Percentiles rank a stretch among this genome's conserved stretches.
These are phyloP conservation scores for Microcos paniculata DNA, from an alignment of 345 rosid genomes.

Conservation along the genomic window DNA sequence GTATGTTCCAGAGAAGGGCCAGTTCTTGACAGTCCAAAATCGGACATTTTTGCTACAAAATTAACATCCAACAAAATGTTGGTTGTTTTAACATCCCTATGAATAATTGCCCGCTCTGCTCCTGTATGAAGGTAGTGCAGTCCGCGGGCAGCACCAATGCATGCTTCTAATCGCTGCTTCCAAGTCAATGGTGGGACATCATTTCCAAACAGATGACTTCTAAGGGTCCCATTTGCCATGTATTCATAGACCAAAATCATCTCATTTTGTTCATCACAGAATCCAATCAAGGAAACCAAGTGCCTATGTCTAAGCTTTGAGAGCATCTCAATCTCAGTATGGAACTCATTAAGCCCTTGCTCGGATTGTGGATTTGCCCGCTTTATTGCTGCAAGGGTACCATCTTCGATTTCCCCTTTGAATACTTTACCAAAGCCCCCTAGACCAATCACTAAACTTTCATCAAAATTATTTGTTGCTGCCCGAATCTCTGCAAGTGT, in stretches of 20 bases:
- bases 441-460: constrained; percentile 69
- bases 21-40: constrained; percentile 77
- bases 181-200: constrained; percentile 69
- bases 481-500: constrained; percentile 68
- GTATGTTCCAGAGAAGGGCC: constrained; percentile 92
- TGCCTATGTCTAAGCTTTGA: constrained; percentile 89
- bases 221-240: constrained; percentile 83
- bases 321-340: constrained; percentile 89
- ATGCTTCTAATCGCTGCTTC: constrained; percentile 80
- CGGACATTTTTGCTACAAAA: constrained; percentile 87
- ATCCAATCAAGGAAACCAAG: constrained; percentile 84
- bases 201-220: constrained; percentile 82
- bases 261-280: constrained; percentile 83
- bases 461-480: constrained; percentile 81
- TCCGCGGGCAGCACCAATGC: constrained; percentile 84
- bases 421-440: constrained; percentile 94
- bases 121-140: constrained; percentile 96
- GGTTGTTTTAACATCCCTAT: constrained; percentile 88
- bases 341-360: constrained; percentile 85
- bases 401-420: constrained; percentile 78
- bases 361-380: constrained; percentile 86
- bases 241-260: constrained; percentile 95
- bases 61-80: constrained; percentile 77
- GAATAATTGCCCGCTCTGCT: constrained; percentile 83
- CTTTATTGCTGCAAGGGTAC: constrained; percentile 74